Evolutionary conservation across 805 yeast genomes (phyloP).

Genomic region (Schwanniomyces yamadae): DNA sequence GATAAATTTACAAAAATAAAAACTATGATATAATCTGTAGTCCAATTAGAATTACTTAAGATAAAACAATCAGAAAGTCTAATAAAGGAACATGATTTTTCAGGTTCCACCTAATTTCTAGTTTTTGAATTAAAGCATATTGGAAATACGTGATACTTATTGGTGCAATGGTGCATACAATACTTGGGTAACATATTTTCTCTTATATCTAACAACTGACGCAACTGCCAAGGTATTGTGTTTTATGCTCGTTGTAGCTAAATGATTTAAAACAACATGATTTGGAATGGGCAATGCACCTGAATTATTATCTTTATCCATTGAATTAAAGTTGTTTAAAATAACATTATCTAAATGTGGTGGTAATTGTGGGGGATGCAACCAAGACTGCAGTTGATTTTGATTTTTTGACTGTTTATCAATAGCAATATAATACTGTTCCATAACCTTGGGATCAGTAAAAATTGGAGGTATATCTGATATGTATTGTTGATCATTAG

Average conservation of each 20-base stretch:
- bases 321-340: slow-evolving; percentile 62
- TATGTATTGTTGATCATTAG: slow-evolving; percentile 44
- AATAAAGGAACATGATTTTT: no score
- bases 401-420: slow-evolving; percentile 65
- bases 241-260: slow-evolving; percentile 93
- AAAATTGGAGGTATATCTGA: slow-evolving; percentile 79
- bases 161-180: slow-evolving; percentile 81
- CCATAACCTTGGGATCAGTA: slow-evolving; percentile 85
- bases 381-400: slow-evolving; percentile 56
- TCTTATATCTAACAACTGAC: slow-evolving; percentile 80
- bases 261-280: slow-evolving; percentile 89
- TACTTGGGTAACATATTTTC: slow-evolving; percentile 88
- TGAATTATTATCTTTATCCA: slow-evolving; percentile 72
- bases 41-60: no score
- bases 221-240: slow-evolving; percentile 95
- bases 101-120: no score
- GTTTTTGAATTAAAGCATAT: no score
- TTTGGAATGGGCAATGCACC: slow-evolving; percentile 93
- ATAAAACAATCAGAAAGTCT: no score
- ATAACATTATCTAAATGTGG: slow-evolving; percentile 96
- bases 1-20: no score
- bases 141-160: slow-evolving; percentile 11
- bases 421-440: slow-evolving; percentile 74
- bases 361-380: slow-evolving; percentile 94
- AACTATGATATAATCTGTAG: no score